Evolutionary conservation across 495 filamentous ascomycete genomes (phyloP), one percentile per base, ranked within the genome.

Genomic region (Lasiosphaeria miniovina): DNA sequence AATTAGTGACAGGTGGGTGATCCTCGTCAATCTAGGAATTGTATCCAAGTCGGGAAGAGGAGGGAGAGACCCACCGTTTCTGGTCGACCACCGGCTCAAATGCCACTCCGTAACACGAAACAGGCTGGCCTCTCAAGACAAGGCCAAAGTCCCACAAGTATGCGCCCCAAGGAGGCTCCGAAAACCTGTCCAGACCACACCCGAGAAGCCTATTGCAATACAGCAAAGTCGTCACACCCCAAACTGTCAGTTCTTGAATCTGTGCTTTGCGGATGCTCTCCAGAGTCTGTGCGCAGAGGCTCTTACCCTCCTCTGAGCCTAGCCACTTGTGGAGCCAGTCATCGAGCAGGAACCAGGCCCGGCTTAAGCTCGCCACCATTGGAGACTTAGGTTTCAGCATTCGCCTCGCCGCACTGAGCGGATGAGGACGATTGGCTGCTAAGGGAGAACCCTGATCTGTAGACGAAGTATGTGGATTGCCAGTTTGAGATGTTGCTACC

Each of bases 131-230:
- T 45, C 11, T 45, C 41, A 45, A 45, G 41, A 45, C 4, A 45
- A 45, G 41, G 41, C 41, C 41, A 45, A 45, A 45, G 41, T 45
- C 41, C 41, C 41, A 45, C 41, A 45, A 45, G 41, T 5, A 45
- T 12, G 41, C 41, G 41, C 41, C 41, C 4, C 11, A 45, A 45
- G 11, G 41, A 12, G 41, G 41, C 41, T 45, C 41, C 41, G 41
- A 45, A 45, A 12, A n/a, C 41, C 41, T 45, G 41, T 12, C 11
- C 12, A 45, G 41, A 45, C 11, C 41, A 45, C 41, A 12, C 41
- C 11, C 41, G 41, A 45, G 41, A 45, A 45, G 41, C 41, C 15
- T 45, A 14, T 12, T 45, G 11, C 41, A 45, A 4, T 14, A 45
- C 4, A 45, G 41, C 41, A 45, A 45, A 45, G 41, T 45, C 41